Base-by-base conservation (phyloP, 192 early-diverging fungal genomes). In the Linnemannia hyalina region DNA sequence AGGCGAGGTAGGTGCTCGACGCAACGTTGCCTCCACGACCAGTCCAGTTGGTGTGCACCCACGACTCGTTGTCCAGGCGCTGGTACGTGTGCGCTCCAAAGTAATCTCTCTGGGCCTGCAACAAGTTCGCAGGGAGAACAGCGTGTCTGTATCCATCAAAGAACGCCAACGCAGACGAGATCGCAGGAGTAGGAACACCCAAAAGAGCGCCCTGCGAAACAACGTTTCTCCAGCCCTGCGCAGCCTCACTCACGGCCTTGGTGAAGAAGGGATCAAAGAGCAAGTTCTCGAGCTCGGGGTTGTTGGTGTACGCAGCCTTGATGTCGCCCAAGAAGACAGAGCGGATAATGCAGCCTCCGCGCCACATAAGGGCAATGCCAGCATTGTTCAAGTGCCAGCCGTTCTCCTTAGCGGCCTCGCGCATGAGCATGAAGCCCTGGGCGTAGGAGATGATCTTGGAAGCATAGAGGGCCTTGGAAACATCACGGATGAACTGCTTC, bases 81-180 rank as follows among this genome's bases (percentile, higher is more conserved):
- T 98, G 96, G 90, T 97, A 99, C 40, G 97, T 97, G 93, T 99
- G 98, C 36, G 98, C 98, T 83, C 97, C 98, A 93, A 99, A 99
- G 94, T 97, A 99, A 90, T 99, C 98, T 90, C 98, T 95, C 91
- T 96, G 96, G 47, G 97, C 98, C 92, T 98, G 98, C 73, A 99
- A 90, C 88, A 99, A 90, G 95, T 98, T 98, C 83, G 98, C 98
- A 42, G 97, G 97, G 46, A 98, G 92, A 38, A 91, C 90, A 46
- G 95, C 96, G 74, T 95, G 93, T 89, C 98, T 96, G 92, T 98
- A 98, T 77, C 98, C 98, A 88, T 99, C 98, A 89, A 96, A 99
- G 94, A 99, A 99, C 80, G 95, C 92, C 83, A 99, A 91, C 32
- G 98, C 98, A 35, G 97, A 96, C 75, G 96, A 93, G 38, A 97